A percentile compares a stretch with the other conserved stretches of the same genome.
phyloP scores from a whole-genome alignment of 306 rosid genomes.

The Cicer judaicum region DNA sequence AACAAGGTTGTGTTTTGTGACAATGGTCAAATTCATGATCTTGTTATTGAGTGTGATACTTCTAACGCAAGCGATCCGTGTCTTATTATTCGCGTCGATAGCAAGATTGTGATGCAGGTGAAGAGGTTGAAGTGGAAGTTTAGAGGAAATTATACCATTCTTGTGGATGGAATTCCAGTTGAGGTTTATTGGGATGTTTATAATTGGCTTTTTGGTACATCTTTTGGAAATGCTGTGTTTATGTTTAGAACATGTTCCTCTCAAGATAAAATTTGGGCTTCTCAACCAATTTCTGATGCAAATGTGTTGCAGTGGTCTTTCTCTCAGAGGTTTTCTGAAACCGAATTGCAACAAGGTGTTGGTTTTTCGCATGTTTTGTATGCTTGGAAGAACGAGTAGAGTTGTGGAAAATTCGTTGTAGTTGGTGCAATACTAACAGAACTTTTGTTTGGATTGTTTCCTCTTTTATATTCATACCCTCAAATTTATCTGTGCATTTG shows the following conservation, averaged over 20 bases:
- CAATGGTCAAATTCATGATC: slow-evolving; percentile 85
- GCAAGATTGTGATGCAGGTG: slow-evolving; percentile 89
- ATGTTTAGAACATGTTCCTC: slow-evolving; percentile 89
- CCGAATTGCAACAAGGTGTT: slow-evolving; percentile 65
- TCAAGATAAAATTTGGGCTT: slow-evolving; percentile 76
- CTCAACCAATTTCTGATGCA: slow-evolving; percentile 67
- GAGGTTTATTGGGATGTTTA: slow-evolving; percentile 97
- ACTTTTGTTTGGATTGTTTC: slow-evolving; percentile 55
- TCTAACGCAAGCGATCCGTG: slow-evolving; percentile 64
- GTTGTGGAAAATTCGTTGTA: slow-evolving; percentile 41
- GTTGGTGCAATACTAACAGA: slow-evolving; percentile 61
- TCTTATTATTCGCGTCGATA: slow-evolving; percentile 74
- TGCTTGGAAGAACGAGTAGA: slow-evolving; percentile 93
- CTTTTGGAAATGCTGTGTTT: slow-evolving; percentile 86
- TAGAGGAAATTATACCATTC: slow-evolving; percentile 83
- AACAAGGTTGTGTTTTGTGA: slow-evolving; percentile 83
- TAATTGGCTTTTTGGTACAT: slow-evolving; percentile 85
- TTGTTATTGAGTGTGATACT: slow-evolving; percentile 89
- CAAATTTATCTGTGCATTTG: slow-evolving; percentile 56
- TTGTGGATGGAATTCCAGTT: slow-evolving; percentile 85
- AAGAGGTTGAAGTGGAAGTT: slow-evolving; percentile 94
- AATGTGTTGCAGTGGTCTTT: slow-evolving; percentile 79
- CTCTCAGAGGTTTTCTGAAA: slow-evolving; percentile 82
- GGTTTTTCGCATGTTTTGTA: slow-evolving; percentile 85
- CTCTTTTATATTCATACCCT: slow-evolving; percentile 44